A percentile compares a stretch with the other conserved stretches of the same genome.
Evolutionary conservation across 495 filamentous ascomycete species (phyloP).

Genomic region (Bacidia gigantensis): DNA sequence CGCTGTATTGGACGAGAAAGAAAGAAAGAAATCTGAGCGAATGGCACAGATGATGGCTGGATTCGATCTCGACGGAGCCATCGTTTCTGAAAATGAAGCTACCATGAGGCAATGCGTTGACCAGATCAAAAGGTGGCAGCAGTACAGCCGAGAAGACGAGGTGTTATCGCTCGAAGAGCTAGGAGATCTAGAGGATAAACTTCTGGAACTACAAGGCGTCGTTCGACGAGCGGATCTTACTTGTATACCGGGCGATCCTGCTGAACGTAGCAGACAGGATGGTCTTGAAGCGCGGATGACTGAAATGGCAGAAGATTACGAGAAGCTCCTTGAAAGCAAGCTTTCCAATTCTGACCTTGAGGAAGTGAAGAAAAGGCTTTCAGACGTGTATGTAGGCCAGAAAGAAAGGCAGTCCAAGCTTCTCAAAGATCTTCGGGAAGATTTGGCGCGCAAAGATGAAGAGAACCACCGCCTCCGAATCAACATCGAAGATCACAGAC

Average conservation of each 20-base stretch:
- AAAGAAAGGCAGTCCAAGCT: slow-evolving; percentile 57
- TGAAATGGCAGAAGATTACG: slow-evolving; percentile 64
- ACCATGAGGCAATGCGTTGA: slow-evolving; percentile 69
- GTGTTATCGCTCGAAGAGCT: slow-evolving; percentile 50
- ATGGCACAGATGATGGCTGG: slow-evolving; percentile 99
- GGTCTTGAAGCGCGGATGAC: slow-evolving; percentile 64
- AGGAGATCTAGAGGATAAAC: slow-evolving; percentile 54
- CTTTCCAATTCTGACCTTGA: slow-evolving; percentile 63
- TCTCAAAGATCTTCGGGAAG: slow-evolving; percentile 55
- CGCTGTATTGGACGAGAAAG: slow-evolving; percentile 82
- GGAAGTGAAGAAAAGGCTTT: slow-evolving; percentile 67
- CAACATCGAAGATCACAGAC: slow-evolving; percentile 63
- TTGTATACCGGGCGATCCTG: slow-evolving; percentile 49
- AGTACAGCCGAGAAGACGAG: not conserved
- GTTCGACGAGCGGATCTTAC: slow-evolving; percentile 86
- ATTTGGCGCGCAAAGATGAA: slow-evolving; percentile 54
- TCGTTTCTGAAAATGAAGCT: slow-evolving; percentile 82
- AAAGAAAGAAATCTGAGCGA: slow-evolving; percentile 93
- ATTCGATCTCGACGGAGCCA: slow-evolving; percentile 80
- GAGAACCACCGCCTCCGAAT: slow-evolving; percentile 65
- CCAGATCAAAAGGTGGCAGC: slow-evolving; percentile 43
- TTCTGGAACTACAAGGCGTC: slow-evolving; percentile 82
- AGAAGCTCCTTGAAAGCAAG: slow-evolving; percentile 66
- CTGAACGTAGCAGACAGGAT: slow-evolving; percentile 47
- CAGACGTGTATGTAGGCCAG: slow-evolving; percentile 58